Percentiles rank a stretch among this genome's conserved stretches.
These are phyloP conservation scores for Mrakia frigida DNA, from an alignment of 768 basidiomycete species.

Conservation along the genomic window DNA sequence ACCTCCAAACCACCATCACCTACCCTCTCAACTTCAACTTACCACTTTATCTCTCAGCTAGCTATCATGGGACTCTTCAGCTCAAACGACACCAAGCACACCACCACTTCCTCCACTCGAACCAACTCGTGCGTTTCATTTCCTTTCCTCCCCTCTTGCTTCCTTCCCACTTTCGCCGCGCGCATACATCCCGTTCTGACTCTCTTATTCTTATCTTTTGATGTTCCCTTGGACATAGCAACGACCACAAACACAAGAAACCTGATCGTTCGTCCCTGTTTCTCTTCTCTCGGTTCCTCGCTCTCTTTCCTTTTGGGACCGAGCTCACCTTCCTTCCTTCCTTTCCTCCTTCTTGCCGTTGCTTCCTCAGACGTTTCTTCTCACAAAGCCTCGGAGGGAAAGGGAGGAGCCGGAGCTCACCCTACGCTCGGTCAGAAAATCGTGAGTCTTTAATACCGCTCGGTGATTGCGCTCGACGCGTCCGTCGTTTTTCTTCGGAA, in stretches of 20 bases:
- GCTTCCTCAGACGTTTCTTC: not conserved
- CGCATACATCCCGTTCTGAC: not conserved
- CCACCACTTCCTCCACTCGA: not conserved
- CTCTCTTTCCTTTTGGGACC: not conserved
- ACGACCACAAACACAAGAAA: not conserved
- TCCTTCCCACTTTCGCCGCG: not conserved
- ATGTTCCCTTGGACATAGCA: not conserved
- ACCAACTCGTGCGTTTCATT: not conserved
- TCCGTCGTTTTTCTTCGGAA: too few species aligned
- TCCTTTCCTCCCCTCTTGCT: not conserved
- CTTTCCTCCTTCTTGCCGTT: not conserved
- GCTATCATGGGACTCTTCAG: not conserved
- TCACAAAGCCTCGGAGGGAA: not conserved
- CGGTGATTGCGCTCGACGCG: too few species aligned
- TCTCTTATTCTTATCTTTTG: not conserved
- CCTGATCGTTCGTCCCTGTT: not conserved
- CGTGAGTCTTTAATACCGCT: not conserved
- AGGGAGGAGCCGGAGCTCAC: not conserved
- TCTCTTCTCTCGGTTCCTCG: too few species aligned
- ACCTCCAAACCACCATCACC: not conserved
- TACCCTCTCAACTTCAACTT: not conserved
- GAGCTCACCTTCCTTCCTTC: not conserved
- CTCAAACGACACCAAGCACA: not conserved
- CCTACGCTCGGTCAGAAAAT: not conserved
- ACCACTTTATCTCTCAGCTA: not conserved